Percentiles rank a stretch among this genome's conserved stretches.
Evolutionary conservation across 2,329 filamentous ascomycete genomes (phyloP).

Genomic region (Botrytis hyacinthi): DNA sequence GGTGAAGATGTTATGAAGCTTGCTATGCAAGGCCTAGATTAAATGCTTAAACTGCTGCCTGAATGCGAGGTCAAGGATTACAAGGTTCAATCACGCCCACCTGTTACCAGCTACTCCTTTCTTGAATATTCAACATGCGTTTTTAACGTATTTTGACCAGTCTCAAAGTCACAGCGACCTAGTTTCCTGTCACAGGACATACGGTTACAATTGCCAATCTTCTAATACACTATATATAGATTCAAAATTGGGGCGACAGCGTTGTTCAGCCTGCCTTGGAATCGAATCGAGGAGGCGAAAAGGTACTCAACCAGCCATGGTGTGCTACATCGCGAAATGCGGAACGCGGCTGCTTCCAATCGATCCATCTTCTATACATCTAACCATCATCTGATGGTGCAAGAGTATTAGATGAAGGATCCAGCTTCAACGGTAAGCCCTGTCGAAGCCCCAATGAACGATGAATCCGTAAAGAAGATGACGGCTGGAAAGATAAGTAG

Average conservation of each 20-base stretch:
- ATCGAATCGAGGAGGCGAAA: neutral
- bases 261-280: conserved; percentile 16
- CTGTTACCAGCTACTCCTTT: conserved; percentile 17
- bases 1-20: neutral
- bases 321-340: conserved; percentile 7
- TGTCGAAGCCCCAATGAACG: neutral
- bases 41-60: conserved; percentile 21
- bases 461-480: neutral
- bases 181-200: conserved; percentile 12
- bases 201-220: conserved; percentile 16
- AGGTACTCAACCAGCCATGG: neutral
- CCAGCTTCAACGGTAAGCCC: conserved; percentile 10
- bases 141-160: conserved; percentile 17
- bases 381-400: conserved; percentile 1
- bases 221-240: conserved; percentile 19
- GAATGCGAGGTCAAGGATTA: conserved; percentile 19
- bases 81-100: conserved; percentile 14
- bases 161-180: conserved; percentile 13
- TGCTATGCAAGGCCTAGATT: conserved; percentile 7
- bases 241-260: conserved; percentile 16
- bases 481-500: neutral
- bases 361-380: neutral
- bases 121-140: neutral
- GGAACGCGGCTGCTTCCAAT: neutral
- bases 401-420: conserved; percentile 13